Evolutionary conservation across 495 filamentous ascomycete species (phyloP), one percentile per base, ranked within the genome.

Genomic region (Lichenothelia convexa): DNA sequence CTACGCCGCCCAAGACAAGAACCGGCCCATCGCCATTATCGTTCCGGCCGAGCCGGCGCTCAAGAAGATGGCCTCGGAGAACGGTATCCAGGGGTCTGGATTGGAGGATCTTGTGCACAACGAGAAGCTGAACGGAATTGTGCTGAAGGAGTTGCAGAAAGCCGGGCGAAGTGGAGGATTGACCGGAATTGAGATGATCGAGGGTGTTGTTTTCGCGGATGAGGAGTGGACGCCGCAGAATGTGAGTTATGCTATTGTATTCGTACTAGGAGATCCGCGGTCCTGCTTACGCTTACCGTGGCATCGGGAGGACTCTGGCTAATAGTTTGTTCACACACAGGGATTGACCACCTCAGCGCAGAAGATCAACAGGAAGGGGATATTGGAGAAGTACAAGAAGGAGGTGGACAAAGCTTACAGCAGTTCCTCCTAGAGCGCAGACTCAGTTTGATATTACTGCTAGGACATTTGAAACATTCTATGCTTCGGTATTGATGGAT

Each of bases 171-270:
- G 71, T 23, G 82, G 78, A 45, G 82, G 85, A 5, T 63, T 97
- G 34, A 65, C 62, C 13, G 78, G 81, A 17, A 84, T 91, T 45
- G 89, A 97, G 62, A 82, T 94, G 34, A 78, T 97, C 46, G 77
- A 83, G 40, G 89, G 89, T 42, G 83, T 91, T 12, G 83, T 93
- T 4, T 54, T 97, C 51, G 79, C 83, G 1, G 85, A 93, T 44
- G 87, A 97, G 57, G 89, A 97, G 55, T 97, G 89, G 89, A 94
- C 79, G 18, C 80, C 89, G 34, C 79, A 91, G 36, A 95, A 92
- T 59, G 87, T 92, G 66, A 74, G 84, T 67, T 36, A 32, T 41
- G n/a, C n/a, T n/a, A n/a, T n/a, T 36, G 5, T 13, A 17, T 24
- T 35, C 12, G 54, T 32, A 62, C 54, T 2, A 18, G n/a, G 16